A percentile compares a stretch with the other conserved stretches of the same genome.
phyloP scores from a whole-genome alignment of 495 filamentous ascomycete genomes.

The Bacidia gigantensis region DNA sequence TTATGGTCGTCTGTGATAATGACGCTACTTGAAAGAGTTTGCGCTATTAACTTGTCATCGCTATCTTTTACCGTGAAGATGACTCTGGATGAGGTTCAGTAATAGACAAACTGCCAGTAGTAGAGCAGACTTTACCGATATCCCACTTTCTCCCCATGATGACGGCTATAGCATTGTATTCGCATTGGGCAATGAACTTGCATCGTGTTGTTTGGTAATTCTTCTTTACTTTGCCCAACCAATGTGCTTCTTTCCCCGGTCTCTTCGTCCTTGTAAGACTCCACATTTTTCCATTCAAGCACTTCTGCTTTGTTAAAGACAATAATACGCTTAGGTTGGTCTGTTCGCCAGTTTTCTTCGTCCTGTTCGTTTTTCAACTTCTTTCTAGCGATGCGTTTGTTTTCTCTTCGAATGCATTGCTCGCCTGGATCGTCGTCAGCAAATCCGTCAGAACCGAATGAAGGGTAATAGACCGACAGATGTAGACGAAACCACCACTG shows the following conservation, averaged over 20 bases:
- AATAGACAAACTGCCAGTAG: not conserved
- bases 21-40: slow-evolving; percentile 72
- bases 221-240: not conserved
- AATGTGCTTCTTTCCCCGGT: slow-evolving; percentile 18
- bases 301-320: slow-evolving; percentile 91
- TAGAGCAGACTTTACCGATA: slow-evolving; percentile 22
- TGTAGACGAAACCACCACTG: slow-evolving; percentile 73
- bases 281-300: slow-evolving; percentile 62
- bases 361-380: slow-evolving; percentile 78
- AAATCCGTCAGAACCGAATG: not conserved
- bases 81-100: slow-evolving; percentile 33
- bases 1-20: slow-evolving; percentile 98
- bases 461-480: slow-evolving; percentile 39
- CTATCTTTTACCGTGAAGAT: slow-evolving; percentile 88
- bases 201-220: slow-evolving; percentile 45
- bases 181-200: slow-evolving; percentile 79
- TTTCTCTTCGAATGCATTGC: slow-evolving; percentile 59
- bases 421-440: not conserved
- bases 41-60: slow-evolving; percentile 56
- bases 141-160: slow-evolving; percentile 81
- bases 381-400: slow-evolving; percentile 79
- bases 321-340: slow-evolving; percentile 67
- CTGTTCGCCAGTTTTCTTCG: slow-evolving; percentile 59
- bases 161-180: slow-evolving; percentile 94
- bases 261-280: slow-evolving; percentile 19